Conservation (phyloP, 768 basidiomycete species). For the Panaeolus cyanescens region DNA sequence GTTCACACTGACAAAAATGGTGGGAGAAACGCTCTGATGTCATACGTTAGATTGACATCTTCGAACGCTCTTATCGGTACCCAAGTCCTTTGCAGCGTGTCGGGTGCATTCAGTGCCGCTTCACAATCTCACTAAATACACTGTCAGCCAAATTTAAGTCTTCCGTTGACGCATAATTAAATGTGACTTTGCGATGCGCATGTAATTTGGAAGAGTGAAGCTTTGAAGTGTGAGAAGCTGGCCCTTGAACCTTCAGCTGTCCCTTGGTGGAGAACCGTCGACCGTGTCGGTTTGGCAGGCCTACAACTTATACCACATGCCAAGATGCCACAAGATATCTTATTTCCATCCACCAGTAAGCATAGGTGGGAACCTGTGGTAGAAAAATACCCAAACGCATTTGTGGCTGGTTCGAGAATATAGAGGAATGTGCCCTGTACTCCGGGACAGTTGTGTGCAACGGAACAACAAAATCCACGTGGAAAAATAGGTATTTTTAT, state of each 20-base stretch:
- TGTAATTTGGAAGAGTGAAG: neutral
- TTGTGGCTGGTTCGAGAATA: conserved; percentile 1
- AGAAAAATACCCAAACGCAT: neutral
- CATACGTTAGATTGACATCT: no score
- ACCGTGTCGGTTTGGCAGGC: no score
- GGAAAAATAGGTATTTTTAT: neutral
- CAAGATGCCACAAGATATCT: no score
- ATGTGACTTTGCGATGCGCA: neutral
- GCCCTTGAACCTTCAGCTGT: no score
- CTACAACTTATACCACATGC: no score
- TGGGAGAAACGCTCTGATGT: neutral
- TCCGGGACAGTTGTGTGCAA: neutral
- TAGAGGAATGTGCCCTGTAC: neutral
- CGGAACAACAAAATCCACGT: conserved; percentile 1
- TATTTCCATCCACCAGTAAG: neutral
- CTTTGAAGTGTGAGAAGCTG: neutral
- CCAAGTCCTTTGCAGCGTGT: no score
- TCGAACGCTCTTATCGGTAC: no score
- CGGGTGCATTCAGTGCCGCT: no score
- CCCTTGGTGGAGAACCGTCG: no score
- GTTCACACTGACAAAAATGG: neutral
- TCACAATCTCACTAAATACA: neutral
- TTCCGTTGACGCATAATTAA: neutral
- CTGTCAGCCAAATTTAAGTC: neutral
- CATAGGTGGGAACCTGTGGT: neutral